Evolutionary conservation across 192 early-diverging fungal genomes (phyloP), one percentile per base, ranked within the genome.

Genomic region (Coemansia sp.): DNA sequence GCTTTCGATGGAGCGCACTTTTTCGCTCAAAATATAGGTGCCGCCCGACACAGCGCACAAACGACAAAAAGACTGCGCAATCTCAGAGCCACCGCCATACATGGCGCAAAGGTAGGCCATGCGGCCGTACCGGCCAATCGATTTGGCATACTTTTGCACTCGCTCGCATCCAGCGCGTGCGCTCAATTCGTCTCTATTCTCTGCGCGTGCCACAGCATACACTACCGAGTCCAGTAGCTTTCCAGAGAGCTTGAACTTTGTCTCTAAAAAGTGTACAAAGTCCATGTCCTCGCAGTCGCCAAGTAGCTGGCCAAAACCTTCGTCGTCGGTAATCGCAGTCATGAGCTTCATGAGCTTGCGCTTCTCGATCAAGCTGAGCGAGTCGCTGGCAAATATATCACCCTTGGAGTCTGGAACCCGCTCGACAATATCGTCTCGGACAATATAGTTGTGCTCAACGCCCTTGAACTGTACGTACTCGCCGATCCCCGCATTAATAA

Each of bases 21-120:
- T 68, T 57, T 90, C 87, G 41, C 87, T 82, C 27, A 98, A 80
- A 67, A 98, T 92, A 68, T 96, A 98, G 12, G 89, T 91, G 18
- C 96, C 95, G 31, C 95, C 95, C 72, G 93, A 89, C 1, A 98
- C 97, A 8, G 97, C 97, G 44, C 91, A 93, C 5, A 91, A 75
- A 64, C 96, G 88, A 80, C 95, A 95, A 78, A 97, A 96, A 7
- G 93, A 90, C 77, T 98, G 97, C 0, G 92, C 85, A 15, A 96
- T 84, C 78, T 98, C 95, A 46, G 93, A 94, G 5, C 91, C 92
- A 34, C 90, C 92, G 29, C 97, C 97, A 80, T 98, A 96, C 57
- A 95, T 81, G 3, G 91, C 88, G 52, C 89, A 88, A 20, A 98
- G 73, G 67, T 93, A 96, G 8, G 93, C 89, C 62, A 91, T 92